phyloP scores from a whole-genome alignment of 345 rosid species.

The Carallia brachiata region DNA sequence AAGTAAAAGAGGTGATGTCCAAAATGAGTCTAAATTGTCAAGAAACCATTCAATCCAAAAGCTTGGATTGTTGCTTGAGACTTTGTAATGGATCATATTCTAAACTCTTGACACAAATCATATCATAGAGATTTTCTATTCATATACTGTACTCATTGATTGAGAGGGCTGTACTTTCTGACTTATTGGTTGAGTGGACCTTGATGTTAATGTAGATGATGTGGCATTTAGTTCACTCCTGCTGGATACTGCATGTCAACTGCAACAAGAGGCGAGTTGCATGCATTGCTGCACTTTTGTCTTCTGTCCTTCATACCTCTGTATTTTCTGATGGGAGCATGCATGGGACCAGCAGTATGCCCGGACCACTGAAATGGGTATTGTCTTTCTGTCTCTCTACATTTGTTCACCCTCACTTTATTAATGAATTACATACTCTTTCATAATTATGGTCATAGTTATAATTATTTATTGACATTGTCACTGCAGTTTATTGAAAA shows the following conservation, averaged over 20 bases:
- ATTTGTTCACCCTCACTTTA: not conserved
- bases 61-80: no score
- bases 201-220: conserved; percentile 52
- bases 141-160: conserved; percentile 2
- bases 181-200: conserved; percentile 5
- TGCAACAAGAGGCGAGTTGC: conserved; percentile 92
- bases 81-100: no score
- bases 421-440: not conserved
- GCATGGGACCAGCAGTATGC: conserved; percentile 53
- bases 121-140: not conserved
- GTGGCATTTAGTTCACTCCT: conserved; percentile 82
- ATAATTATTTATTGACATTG: conserved; percentile 9
- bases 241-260: conserved; percentile 88
- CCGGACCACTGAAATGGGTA: conserved; percentile 95
- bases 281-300: conserved; percentile 84
- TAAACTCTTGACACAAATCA: not conserved
- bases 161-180: not conserved
- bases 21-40: no score
- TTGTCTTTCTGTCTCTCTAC: conserved; percentile 25
- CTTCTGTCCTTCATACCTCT: conserved; percentile 77
- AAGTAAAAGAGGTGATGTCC: not conserved
- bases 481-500: conserved; percentile 70
- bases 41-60: no score
- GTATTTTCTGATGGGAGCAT: conserved; percentile 58
- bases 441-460: not conserved